Evolutionary conservation across 2,329 filamentous ascomycete species (phyloP), one percentile per base, ranked within the genome.

Genomic region (Nemania sp.): DNA sequence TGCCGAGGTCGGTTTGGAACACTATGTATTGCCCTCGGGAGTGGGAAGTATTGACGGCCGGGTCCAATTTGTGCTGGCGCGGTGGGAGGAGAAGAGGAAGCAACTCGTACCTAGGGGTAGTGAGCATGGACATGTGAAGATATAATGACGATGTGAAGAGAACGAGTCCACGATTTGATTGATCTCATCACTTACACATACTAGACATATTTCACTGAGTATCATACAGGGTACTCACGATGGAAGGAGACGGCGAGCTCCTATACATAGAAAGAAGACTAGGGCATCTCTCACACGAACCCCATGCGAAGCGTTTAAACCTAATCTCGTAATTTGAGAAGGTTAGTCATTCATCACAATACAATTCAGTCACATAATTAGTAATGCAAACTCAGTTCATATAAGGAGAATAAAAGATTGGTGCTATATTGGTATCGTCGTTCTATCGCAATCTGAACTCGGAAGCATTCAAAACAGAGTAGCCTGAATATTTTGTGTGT

Each of bases 351-450:
- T 38, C 22, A 18, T 63, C 29, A 52, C 43, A 29, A 62, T 20
- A 20, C 13, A 43, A 45, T 43, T 38, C 13, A 29, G 55, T 13
- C 7, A 8, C 1, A 15, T 18, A 11, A 51, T n/a, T 56, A 29
- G 18, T 29, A 41, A 35, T 20, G 10, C 11, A 11, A 32, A 18
- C 5, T 49, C 6, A 20, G 24, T 18, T n/a, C 22, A 15, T 32
- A 53, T 4, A 58, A 13, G 26, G 24, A 57, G 35, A 38, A 27
- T n/a, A 56, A 26, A 47, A 38, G 38, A 49, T 27, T 15, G 22
- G 61, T 69, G 64, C 72, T 72, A 69, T 67, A 71, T 72, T 76
- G 73, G 73, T 75, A 76, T 76, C 72, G 72, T 74, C 66, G 71
- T 71, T 74, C 72, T 76, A 75, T 72, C 64, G 64, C 72, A 73